phyloP scores from a whole-genome alignment of 768 basidiomycete species.

The Suillus paluster region DNA sequence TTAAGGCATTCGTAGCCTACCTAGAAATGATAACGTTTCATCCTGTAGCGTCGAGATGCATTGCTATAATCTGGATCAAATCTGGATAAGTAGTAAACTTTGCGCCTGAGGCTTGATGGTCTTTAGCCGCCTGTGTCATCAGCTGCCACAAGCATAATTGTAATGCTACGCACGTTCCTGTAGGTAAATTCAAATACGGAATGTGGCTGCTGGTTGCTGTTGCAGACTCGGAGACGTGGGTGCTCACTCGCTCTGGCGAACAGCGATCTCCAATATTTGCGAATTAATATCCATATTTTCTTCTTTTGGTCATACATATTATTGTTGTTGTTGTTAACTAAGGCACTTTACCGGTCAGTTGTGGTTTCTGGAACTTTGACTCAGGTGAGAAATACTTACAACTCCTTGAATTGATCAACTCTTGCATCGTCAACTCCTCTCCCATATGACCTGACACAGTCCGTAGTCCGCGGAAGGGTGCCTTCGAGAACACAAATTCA shows the following conservation, averaged over 20 bases:
- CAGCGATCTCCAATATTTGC: background rate
- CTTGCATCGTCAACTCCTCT: background rate
- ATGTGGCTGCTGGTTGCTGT: background rate
- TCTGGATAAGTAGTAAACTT: too few species aligned
- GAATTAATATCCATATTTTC: too few species aligned
- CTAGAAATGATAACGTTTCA: background rate
- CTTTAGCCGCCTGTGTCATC: background rate
- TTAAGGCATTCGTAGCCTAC: background rate
- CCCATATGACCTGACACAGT: background rate
- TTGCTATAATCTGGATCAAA: too few species aligned
- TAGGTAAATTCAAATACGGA: background rate
- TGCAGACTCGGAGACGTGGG: background rate
- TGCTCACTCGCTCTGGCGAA: background rate
- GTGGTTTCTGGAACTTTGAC: background rate
- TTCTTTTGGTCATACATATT: too few species aligned
- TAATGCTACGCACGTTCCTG: background rate
- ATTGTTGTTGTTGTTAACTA: too few species aligned
- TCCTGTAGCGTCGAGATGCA: background rate
- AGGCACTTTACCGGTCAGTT: background rate
- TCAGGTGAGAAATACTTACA: slow-evolving; percentile 3
- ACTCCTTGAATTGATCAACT: background rate
- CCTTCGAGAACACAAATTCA: background rate
- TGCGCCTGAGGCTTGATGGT: background rate
- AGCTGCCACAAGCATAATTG: background rate
- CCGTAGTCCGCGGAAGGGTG: background rate